Percentiles rank a stretch among this genome's conserved stretches.
Conservation (phyloP, 2,329 filamentous ascomycete genomes). For the Aspergillus sp. region DNA sequence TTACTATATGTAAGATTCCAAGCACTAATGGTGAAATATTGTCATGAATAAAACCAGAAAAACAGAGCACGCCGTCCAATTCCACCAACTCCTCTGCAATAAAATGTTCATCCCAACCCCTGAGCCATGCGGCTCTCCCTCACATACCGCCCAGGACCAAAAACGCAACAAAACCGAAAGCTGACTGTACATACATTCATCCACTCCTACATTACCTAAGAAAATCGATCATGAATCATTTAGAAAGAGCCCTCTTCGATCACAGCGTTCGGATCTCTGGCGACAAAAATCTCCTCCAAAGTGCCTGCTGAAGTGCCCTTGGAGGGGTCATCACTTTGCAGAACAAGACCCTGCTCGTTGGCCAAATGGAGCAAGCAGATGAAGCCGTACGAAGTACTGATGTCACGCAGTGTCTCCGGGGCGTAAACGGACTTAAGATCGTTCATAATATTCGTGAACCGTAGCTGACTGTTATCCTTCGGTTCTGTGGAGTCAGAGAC, state of each 20-base stretch:
- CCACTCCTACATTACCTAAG: neutral
- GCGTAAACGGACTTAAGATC: conserved; percentile 81
- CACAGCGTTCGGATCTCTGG: conserved; percentile 34
- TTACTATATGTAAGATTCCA: too few species aligned
- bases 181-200: conserved; percentile 4
- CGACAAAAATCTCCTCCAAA: conserved; percentile 43
- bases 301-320: conserved; percentile 17
- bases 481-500: conserved; percentile 24
- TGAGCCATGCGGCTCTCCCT: conserved; percentile 1
- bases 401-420: conserved; percentile 81
- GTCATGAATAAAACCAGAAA: conserved; percentile 1
- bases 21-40: too few species aligned
- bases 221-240: conserved; percentile 2
- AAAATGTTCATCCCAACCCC: conserved; percentile 7
- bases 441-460: conserved; percentile 91
- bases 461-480: conserved; percentile 55
- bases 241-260: conserved; percentile 30
- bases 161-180: neutral
- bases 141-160: neutral
- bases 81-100: conserved; percentile 11
- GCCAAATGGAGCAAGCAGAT: conserved; percentile 88
- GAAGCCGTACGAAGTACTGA: conserved; percentile 89
- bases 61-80: neutral
- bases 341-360: conserved; percentile 83
- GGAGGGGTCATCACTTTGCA: conserved; percentile 56